Evolutionary conservation across 805 yeast species (phyloP).

Genomic region (Yarrowia deformans): DNA sequence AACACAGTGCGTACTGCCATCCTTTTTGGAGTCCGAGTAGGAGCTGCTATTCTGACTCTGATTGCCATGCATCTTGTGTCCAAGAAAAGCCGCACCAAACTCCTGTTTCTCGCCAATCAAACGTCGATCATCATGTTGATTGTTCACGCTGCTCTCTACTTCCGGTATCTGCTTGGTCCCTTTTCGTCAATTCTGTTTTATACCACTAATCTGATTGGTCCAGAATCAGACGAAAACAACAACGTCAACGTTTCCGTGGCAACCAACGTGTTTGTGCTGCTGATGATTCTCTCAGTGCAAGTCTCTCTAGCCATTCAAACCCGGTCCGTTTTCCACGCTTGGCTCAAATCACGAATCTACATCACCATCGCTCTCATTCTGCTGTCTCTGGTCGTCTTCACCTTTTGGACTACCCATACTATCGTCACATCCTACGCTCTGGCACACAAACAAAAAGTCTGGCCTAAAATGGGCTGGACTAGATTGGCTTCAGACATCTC

Average conservation of each 20-base stretch:
- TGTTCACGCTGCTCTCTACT: constrained; percentile 16
- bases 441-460: neutral
- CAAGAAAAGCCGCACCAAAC: constrained; percentile 12
- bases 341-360: constrained; percentile 18
- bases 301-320: constrained; percentile 9
- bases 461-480: neutral
- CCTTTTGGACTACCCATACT: constrained; percentile 13
- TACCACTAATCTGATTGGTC: neutral
- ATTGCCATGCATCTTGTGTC: constrained; percentile 22
- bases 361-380: constrained; percentile 2
- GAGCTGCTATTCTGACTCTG: constrained; percentile 16
- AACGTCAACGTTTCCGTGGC: constrained; percentile 15
- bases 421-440: neutral
- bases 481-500: constrained; percentile 18
- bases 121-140: constrained; percentile 8
- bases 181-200: neutral
- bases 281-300: constrained; percentile 18
- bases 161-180: constrained; percentile 5
- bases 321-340: constrained; percentile 22
- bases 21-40: constrained; percentile 21
- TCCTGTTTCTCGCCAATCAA: constrained; percentile 26
- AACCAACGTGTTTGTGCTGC: constrained; percentile 8
- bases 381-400: constrained; percentile 1
- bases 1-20: constrained; percentile 7
- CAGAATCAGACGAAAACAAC: too few species aligned